Evolutionary conservation across 768 basidiomycete genomes (phyloP).

Genomic region (Naganishia vishniacii): DNA sequence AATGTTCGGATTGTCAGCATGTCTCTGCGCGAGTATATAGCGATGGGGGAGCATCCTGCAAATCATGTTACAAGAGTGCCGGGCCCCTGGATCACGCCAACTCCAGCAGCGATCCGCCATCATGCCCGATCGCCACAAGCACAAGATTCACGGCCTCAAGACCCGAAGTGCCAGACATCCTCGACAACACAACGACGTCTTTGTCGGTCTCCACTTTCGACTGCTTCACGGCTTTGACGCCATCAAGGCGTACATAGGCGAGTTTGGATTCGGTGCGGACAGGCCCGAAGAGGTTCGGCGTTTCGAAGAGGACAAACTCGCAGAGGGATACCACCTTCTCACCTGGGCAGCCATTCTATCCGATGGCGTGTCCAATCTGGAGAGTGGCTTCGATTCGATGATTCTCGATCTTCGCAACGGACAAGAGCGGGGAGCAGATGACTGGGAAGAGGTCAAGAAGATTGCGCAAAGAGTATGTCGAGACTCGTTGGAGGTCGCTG

Average conservation of each 20-base stretch:
- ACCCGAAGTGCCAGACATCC: constrained; percentile 17
- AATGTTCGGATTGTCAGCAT: no score
- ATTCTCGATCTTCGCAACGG: constrained; percentile 6
- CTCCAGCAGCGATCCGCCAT: no score
- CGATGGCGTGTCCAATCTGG: constrained; percentile 27
- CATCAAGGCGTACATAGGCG: constrained; percentile 14
- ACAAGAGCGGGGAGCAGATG: constrained; percentile 17
- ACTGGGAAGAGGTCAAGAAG: constrained; percentile 25
- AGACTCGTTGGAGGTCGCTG: constrained; percentile 14
- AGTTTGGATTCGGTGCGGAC: background rate
- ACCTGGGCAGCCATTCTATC: constrained; percentile 22
- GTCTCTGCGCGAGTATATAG: no score
- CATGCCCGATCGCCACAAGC: background rate
- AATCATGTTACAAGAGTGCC: no score
- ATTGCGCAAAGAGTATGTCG: constrained; percentile 17
- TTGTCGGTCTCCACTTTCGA: constrained; percentile 28
- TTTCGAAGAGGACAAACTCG: constrained; percentile 5
- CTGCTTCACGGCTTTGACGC: constrained; percentile 18
- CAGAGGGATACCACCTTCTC: constrained; percentile 22
- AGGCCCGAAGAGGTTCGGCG: constrained; percentile 9
- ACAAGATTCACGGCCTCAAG: constrained; percentile 16
- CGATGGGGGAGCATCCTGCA: no score
- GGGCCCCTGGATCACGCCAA: no score
- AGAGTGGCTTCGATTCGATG: constrained; percentile 24
- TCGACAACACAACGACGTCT: constrained; percentile 21